Percentiles rank a stretch among this genome's conserved stretches.
These are phyloP conservation scores for Populus hybrid DNA, from an alignment of 441 rosid genomes.

Conservation along the genomic window DNA sequence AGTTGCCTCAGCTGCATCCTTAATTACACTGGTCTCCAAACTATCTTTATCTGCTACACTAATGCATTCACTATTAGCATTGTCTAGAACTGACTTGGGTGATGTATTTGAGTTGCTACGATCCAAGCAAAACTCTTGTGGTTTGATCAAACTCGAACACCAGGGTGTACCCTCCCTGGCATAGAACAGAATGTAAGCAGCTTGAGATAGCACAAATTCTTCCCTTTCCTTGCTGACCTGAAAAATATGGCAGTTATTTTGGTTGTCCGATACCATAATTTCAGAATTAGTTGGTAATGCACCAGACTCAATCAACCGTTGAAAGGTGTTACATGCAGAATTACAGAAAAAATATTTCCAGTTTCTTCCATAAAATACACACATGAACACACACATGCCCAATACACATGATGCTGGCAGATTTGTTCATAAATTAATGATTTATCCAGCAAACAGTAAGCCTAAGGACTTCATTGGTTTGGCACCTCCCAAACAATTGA, in stretches of 20 bases:
- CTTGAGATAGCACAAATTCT: conserved; percentile 54
- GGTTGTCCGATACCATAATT: neutral
- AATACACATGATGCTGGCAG: neutral
- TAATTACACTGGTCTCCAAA: conserved; percentile 24
- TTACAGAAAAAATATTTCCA: neutral
- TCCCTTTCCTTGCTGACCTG: conserved; percentile 55
- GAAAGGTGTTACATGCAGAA: neutral
- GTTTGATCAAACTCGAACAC: conserved; percentile 55
- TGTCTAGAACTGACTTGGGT: conserved; percentile 74
- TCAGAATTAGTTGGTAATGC: neutral
- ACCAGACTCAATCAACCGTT: neutral
- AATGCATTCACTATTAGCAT: conserved; percentile 27
- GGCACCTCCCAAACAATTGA: neutral
- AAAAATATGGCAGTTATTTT: neutral
- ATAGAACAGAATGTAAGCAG: conserved; percentile 79
- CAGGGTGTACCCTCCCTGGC: conserved; percentile 66
- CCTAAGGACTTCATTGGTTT: neutral
- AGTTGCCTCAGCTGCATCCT: conserved; percentile 21
- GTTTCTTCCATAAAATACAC: neutral
- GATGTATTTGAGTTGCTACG: conserved; percentile 34
- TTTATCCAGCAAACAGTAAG: neutral
- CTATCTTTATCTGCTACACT: conserved; percentile 19
- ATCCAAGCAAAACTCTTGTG: conserved; percentile 25
- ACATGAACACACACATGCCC: neutral
- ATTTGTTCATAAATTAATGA: neutral